Conservation (phyloP, 2,329 filamentous ascomycete genomes). For the Epichloe gansuensis region DNA sequence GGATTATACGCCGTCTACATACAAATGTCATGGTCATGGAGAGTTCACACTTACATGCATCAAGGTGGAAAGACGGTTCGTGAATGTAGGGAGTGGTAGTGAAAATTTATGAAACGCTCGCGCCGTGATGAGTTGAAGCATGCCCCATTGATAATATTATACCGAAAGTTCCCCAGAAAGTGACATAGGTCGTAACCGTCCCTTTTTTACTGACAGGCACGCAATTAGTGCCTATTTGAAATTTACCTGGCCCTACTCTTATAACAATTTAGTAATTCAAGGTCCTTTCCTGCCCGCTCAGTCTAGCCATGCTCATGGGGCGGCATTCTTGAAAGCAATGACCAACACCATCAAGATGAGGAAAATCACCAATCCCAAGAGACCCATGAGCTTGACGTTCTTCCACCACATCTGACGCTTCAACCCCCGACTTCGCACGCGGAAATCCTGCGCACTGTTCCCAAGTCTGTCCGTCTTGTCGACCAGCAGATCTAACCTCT, state of each 20-base stretch:
- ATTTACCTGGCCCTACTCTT: not conserved
- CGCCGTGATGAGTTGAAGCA: not conserved
- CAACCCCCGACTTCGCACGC: constrained; percentile 72
- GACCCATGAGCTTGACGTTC: constrained; percentile 86
- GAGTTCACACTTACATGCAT: not conserved
- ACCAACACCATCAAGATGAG: constrained; percentile 44
- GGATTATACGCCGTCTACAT: no score
- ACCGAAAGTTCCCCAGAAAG: not conserved
- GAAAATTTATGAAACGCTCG: not conserved
- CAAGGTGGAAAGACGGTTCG: not conserved
- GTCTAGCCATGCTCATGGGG: not conserved
- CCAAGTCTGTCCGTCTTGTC: constrained; percentile 93
- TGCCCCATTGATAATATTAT: not conserved
- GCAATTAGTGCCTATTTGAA: not conserved
- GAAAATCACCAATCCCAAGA: constrained; percentile 56
- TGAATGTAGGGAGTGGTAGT: not conserved
- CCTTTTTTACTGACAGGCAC: not conserved
- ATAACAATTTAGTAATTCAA: not conserved
- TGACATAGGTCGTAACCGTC: not conserved
- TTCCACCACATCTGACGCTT: constrained; percentile 99
- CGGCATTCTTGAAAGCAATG: constrained; percentile 35
- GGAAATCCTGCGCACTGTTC: constrained; percentile 78
- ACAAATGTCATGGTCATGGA: not conserved
- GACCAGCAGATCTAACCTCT: constrained; percentile 84
- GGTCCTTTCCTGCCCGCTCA: not conserved